These are phyloP conservation scores for Withania somnifera DNA, from an alignment of 305 asterid species.

Conservation along the genomic window DNA sequence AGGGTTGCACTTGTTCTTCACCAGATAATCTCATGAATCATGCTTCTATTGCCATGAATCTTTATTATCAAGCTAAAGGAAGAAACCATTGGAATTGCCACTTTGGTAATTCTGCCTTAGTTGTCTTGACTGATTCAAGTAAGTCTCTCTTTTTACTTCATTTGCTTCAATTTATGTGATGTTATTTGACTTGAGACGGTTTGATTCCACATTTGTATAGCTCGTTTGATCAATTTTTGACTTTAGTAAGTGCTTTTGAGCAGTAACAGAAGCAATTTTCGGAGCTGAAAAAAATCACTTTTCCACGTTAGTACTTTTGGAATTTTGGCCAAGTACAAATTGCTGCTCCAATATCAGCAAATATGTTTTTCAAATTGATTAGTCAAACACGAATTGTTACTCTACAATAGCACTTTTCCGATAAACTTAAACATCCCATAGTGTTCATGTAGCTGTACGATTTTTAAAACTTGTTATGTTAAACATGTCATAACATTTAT, in stretches of 20 bases:
- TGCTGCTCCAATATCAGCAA: not conserved
- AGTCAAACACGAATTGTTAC: not conserved
- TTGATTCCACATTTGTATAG: not conserved
- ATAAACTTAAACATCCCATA: no score
- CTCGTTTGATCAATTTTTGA: no score
- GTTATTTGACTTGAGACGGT: not conserved
- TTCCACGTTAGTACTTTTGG: not conserved
- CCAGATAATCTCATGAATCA: constrained; percentile 33
- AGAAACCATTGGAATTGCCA: constrained; percentile 39
- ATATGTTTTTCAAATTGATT: not conserved
- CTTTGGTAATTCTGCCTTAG: constrained; percentile 35
- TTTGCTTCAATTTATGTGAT: not conserved
- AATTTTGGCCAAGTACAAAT: not conserved
- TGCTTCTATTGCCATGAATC: constrained; percentile 63
- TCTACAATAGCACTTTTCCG: no score
- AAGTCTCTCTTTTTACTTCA: not conserved
- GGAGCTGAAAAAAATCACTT: not conserved
- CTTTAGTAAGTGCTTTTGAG: not conserved
- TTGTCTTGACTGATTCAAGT: constrained; percentile 44
- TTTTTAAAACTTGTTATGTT: no score
- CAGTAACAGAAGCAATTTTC: not conserved
- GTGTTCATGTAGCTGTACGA: no score
- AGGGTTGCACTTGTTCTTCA: constrained; percentile 27
- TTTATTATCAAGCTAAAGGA: constrained; percentile 36
- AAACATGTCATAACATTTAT: no score